Percentiles rank a stretch among this genome's conserved stretches.
Conservation (phyloP, 805 yeast species). For the Cyberlindnera mrakii region DNA sequence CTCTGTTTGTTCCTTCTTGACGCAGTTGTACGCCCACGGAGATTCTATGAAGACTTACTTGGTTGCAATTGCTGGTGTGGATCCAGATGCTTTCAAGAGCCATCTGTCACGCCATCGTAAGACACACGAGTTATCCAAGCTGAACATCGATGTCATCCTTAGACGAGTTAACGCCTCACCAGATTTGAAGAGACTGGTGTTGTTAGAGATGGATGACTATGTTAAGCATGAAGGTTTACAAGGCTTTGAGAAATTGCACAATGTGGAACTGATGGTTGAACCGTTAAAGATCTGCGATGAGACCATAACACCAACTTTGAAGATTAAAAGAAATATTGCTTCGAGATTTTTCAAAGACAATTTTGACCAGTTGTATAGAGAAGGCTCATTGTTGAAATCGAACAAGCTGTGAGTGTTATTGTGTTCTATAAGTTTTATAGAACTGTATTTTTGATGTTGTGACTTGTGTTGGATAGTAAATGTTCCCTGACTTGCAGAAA, state of each 20-base stretch:
- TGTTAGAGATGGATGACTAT: constrained; percentile 34
- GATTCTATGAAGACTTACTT: constrained; percentile 48
- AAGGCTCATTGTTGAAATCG: constrained; percentile 29
- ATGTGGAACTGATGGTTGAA: constrained; percentile 45
- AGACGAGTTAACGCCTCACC: constrained; percentile 12
- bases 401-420: constrained; percentile 7
- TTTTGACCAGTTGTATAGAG: constrained; percentile 40
- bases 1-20: constrained; percentile 40
- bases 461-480: no score
- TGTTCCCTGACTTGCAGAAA: no score
- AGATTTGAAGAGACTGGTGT: constrained; percentile 24
- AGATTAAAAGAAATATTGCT: constrained; percentile 44
- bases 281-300: constrained; percentile 59
- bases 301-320: constrained; percentile 62
- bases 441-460: no score
- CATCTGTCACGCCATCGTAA: constrained; percentile 8
- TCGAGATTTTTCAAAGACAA: constrained; percentile 35
- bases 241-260: constrained; percentile 62
- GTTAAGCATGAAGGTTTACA: constrained; percentile 33
- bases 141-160: constrained; percentile 8
- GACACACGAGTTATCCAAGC: constrained; percentile 2
- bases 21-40: constrained; percentile 60
- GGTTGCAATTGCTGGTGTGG: constrained; percentile 52
- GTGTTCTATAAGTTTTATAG: no score
- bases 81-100: constrained; percentile 28